These are phyloP conservation scores for Fusarium papillatum DNA, from an alignment of 2,329 filamentous ascomycete species.

Conservation along the genomic window DNA sequence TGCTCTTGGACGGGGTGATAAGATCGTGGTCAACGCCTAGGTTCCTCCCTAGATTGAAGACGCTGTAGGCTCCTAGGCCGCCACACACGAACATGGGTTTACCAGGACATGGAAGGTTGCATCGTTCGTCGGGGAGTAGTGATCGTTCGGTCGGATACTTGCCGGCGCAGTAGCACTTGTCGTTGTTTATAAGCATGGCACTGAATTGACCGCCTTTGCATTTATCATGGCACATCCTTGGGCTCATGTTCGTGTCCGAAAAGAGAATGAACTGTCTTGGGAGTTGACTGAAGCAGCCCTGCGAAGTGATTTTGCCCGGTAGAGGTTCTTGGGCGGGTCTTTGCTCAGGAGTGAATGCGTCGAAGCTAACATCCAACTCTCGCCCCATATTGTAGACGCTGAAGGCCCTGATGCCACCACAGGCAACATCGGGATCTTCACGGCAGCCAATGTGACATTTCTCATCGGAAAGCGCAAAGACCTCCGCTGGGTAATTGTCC, in stretches of 20 bases:
- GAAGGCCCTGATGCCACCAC: too few relatives aligned
- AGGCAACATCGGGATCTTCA: too few relatives aligned
- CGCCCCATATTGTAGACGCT: too few relatives aligned
- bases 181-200: background rate
- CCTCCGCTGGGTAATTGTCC: too few relatives aligned
- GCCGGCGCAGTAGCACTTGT: background rate
- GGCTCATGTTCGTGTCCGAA: background rate
- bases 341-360: too few relatives aligned
- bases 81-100: background rate
- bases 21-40: background rate
- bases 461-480: too few relatives aligned
- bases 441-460: too few relatives aligned
- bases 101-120: background rate
- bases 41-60: background rate
- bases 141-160: background rate
- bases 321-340: too few relatives aligned
- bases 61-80: background rate
- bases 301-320: background rate
- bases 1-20: background rate
- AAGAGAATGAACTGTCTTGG: background rate
- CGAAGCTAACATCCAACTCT: too few relatives aligned
- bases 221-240: background rate
- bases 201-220: background rate
- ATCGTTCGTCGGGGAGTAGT: background rate
- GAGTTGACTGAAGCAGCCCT: constrained; percentile 4